Evolutionary conservation across 2,329 filamentous ascomycete species (phyloP), one percentile per base, ranked within the genome.

Genomic region (Cladosporium sp.): DNA sequence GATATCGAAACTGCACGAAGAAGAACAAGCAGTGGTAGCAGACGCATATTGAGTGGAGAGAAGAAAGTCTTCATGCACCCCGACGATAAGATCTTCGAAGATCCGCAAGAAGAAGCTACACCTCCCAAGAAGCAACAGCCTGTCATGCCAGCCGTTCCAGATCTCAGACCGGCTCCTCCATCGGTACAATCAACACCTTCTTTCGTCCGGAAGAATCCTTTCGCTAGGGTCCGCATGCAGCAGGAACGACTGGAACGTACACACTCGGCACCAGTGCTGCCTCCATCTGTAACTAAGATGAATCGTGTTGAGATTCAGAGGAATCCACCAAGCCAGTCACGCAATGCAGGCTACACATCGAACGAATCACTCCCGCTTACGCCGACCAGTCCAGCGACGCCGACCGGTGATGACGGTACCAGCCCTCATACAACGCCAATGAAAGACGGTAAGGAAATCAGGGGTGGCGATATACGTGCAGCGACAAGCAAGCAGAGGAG

Each of bases 401-500:
- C 45, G 3, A 12, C 47, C 10, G 47, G 22, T 12, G 50, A 53
- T 37, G 50, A 35, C 1, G 13, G 8, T n/a, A 8, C 50, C 24
- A 22, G 32, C n/a, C 40, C 19, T 15, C 52, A 36, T 25, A 40
- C 34, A 8, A 35, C 57, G 28, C 66, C 68, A 9, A 87, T 79
- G 62, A 91, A 89, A 74, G 85, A 94, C 67, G 91, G 89, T 19
- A 80, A 90, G 62, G 92, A 97, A 73, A 85, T 96, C 61, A 84
- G 92, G 64, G 79, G 89, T 67, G 88, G 96, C 51, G 93, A 97
- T 60, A 94, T 97, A 63, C 85, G 90, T 59, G 85, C 89, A 64
- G 93, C 93, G 56, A 97, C 93, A 7, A 94, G 89, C 75, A 95
- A 95, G 83, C 88, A 80, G 71, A 78, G 94, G 62, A 91, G 86